A percentile compares a stretch with the other conserved stretches of the same genome.
These are phyloP conservation scores for Begonia masoniana DNA, from an alignment of 306 rosid species.

Conservation along the genomic window DNA sequence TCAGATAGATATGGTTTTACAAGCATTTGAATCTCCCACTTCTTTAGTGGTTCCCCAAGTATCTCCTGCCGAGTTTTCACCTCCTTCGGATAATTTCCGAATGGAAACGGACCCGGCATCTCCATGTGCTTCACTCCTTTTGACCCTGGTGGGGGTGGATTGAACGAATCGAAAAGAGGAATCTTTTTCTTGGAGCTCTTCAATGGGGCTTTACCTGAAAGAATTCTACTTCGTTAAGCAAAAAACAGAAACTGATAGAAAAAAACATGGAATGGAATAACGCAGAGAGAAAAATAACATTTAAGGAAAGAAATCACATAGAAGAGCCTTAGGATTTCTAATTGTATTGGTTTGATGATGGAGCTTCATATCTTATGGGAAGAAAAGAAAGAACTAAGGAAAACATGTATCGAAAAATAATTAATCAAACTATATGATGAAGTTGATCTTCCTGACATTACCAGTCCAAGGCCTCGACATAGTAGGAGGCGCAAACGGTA, in stretches of 20 bases:
- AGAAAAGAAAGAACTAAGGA: no score
- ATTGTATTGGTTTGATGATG: no score
- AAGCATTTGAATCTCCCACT: slow-evolving; percentile 67
- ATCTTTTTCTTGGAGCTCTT: slow-evolving; percentile 71
- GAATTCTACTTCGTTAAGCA: no score
- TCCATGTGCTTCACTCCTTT: slow-evolving; percentile 51
- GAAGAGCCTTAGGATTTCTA: no score
- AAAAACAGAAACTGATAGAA: no score
- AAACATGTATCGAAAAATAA: no score
- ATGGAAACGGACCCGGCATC: slow-evolving; percentile 55
- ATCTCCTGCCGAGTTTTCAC: slow-evolving; percentile 56
- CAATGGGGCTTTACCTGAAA: slow-evolving; percentile 67
- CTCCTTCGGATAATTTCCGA: slow-evolving; percentile 37
- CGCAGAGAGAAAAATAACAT: no score
- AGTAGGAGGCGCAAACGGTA: slow-evolving; percentile 76
- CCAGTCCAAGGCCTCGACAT: slow-evolving; percentile 92
- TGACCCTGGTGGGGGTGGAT: slow-evolving; percentile 32
- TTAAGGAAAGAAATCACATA: no score
- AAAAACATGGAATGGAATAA: no score
- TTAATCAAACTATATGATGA: no score
- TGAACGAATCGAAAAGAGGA: slow-evolving; percentile 55
- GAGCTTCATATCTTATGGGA: no score
- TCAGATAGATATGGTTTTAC: slow-evolving; percentile 39
- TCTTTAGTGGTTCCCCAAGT: slow-evolving; percentile 73
- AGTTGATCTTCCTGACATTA: no score